phyloP scores from a whole-genome alignment of 768 basidiomycete genomes.

The Lentinus tigrinus region DNA sequence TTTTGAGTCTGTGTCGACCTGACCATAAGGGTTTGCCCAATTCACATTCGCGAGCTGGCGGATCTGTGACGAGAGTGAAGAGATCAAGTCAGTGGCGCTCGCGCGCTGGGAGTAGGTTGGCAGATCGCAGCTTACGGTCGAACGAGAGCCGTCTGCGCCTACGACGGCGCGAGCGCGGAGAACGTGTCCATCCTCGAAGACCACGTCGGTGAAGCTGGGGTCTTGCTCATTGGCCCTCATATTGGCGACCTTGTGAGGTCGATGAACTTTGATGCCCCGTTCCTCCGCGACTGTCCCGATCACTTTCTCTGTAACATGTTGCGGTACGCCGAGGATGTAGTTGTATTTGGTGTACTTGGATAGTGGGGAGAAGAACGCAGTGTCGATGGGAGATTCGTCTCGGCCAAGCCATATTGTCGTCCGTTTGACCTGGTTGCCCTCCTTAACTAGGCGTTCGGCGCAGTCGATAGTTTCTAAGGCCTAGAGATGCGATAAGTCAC shows the following conservation, averaged over 20 bases:
- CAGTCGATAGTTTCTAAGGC: constrained; percentile 45
- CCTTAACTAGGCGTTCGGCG: constrained; percentile 36
- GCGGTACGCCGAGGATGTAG: constrained; percentile 42
- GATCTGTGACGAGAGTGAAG: constrained; percentile 31
- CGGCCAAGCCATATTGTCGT: constrained; percentile 32
- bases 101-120: background rate
- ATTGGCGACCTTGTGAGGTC: constrained; percentile 41
- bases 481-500: constrained; percentile 35
- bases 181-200: constrained; percentile 45
- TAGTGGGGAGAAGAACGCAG: constrained; percentile 35
- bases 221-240: constrained; percentile 33
- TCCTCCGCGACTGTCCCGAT: constrained; percentile 35
- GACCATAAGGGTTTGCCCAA: constrained; percentile 43
- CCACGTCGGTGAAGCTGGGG: constrained; percentile 35
- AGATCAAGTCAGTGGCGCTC: background rate
- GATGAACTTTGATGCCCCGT: constrained; percentile 32
- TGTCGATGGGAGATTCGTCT: constrained; percentile 24
- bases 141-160: constrained; percentile 52
- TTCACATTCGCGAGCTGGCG: constrained; percentile 40
- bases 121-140: constrained; percentile 33
- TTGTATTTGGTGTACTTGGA: constrained; percentile 43
- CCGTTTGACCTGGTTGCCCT: constrained; percentile 33
- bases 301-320: constrained; percentile 42
- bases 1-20: constrained; percentile 17
- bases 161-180: constrained; percentile 47